Evolutionary conservation across 768 basidiomycete genomes (phyloP).

Genomic region (Suillus decipiens): DNA sequence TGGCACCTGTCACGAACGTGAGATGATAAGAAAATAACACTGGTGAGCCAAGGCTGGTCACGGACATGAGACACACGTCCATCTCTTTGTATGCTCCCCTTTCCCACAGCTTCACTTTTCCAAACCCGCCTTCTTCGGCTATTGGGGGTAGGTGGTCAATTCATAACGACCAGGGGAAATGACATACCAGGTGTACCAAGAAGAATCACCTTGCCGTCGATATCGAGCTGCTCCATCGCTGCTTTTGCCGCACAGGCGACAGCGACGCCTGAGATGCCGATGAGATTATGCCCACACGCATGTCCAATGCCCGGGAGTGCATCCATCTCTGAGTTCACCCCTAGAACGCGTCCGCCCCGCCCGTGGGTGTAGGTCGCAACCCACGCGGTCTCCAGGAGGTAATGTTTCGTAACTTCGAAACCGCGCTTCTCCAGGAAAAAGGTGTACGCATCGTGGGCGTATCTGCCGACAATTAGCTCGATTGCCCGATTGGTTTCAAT

Average conservation of each 20-base stretch:
- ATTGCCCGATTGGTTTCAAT: neutral
- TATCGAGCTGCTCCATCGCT: conserved; percentile 59
- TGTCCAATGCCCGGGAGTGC: conserved; percentile 63
- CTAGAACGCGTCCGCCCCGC: conserved; percentile 66
- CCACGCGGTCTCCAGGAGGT: conserved; percentile 76
- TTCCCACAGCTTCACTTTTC: conserved; percentile 71
- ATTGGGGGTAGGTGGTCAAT: neutral
- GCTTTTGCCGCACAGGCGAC: conserved; percentile 69
- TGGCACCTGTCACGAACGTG: conserved; percentile 58
- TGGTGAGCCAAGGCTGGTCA: neutral
- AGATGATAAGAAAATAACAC: conserved; percentile 3
- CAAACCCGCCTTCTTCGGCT: conserved; percentile 82
- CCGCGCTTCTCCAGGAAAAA: conserved; percentile 66
- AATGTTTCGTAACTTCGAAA: conserved; percentile 61
- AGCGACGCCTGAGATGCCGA: conserved; percentile 74
- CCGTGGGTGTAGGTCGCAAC: conserved; percentile 66
- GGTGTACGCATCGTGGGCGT: conserved; percentile 73
- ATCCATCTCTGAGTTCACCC: conserved; percentile 84
- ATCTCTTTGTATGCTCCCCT: conserved; percentile 75
- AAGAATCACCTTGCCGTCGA: conserved; percentile 68
- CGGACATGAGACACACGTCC: conserved; percentile 75
- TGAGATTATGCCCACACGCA: conserved; percentile 83
- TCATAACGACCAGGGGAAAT: neutral
- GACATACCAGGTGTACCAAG: conserved; percentile 74
- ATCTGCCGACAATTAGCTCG: conserved; percentile 35